Percentiles rank a stretch among this genome's conserved stretches.
phyloP scores from a whole-genome alignment of 345 rosid genomes.

The Moricandia moricandioides region DNA sequence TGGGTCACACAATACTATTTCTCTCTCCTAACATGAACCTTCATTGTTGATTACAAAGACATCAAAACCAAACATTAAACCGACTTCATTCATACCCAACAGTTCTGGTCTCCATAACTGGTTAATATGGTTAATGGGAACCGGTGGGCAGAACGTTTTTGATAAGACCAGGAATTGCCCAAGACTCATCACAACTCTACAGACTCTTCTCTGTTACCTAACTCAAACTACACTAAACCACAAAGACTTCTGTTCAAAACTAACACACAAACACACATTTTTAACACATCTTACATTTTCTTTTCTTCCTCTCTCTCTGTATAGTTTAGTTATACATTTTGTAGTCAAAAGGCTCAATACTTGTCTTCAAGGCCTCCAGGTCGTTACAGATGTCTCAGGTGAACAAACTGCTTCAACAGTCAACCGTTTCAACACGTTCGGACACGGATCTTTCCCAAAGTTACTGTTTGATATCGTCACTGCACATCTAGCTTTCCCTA shows the following conservation, averaged over 20 bases:
- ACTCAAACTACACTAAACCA: slow-evolving; percentile 38
- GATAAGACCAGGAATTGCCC: slow-evolving; percentile 29
- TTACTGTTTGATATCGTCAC: slow-evolving; percentile 73
- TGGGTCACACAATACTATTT: background rate
- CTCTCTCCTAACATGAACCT: background rate
- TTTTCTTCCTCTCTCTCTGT: slow-evolving; percentile 24
- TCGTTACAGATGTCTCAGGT: slow-evolving; percentile 41
- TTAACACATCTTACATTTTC: slow-evolving; percentile 27
- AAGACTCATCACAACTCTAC: slow-evolving; percentile 43
- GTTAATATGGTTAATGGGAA: slow-evolving; percentile 44
- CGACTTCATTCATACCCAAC: slow-evolving; percentile 19
- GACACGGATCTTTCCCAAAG: slow-evolving; percentile 88
- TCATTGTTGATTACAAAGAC: slow-evolving; percentile 9
- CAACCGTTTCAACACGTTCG: slow-evolving; percentile 69
- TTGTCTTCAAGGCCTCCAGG: slow-evolving; percentile 43
- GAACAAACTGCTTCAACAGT: slow-evolving; percentile 82
- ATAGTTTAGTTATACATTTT: slow-evolving; percentile 42
- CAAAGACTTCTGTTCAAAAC: slow-evolving; percentile 28
- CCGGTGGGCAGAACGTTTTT: slow-evolving; percentile 15
- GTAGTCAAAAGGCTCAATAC: slow-evolving; percentile 26
- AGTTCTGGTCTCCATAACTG: slow-evolving; percentile 32
- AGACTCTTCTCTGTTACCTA: slow-evolving; percentile 35
- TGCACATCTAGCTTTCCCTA: slow-evolving; percentile 71
- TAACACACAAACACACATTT: slow-evolving; percentile 11
- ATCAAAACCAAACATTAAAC: slow-evolving; percentile 36